Conservation (phyloP, 2,329 filamentous ascomycete genomes). For the Cordyceps javanica region DNA sequence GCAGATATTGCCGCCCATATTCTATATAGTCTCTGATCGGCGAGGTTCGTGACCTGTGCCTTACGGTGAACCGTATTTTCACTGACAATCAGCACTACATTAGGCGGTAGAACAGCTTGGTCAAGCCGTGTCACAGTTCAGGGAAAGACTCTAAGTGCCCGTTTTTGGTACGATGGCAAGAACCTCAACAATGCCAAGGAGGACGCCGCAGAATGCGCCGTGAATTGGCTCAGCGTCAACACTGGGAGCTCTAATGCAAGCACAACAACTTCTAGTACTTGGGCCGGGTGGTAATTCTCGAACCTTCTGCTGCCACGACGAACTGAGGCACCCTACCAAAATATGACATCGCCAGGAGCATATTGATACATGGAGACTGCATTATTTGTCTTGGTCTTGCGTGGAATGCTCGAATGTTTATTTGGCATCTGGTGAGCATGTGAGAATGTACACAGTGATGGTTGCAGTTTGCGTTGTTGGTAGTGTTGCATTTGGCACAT, state of each 20-base stretch:
- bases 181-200: slow-evolving; percentile 84
- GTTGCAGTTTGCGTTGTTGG: not conserved
- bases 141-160: slow-evolving; percentile 59
- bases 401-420: not conserved
- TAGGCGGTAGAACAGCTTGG: slow-evolving; percentile 88
- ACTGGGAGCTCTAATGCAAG: not conserved
- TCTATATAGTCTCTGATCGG: slow-evolving; percentile 62
- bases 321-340: not conserved
- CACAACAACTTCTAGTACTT: not conserved
- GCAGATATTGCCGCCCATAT: slow-evolving; percentile 46
- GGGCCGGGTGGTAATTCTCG: not conserved
- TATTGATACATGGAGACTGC: not conserved
- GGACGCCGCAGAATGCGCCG: slow-evolving; percentile 80
- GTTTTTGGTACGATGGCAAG: slow-evolving; percentile 88
- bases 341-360: not conserved
- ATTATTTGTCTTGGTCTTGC: not conserved
- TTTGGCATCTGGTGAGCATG: not conserved
- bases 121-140: slow-evolving; percentile 72
- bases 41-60: slow-evolving; percentile 43
- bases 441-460: not conserved
- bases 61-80: not conserved
- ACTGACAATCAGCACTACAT: slow-evolving; percentile 14
- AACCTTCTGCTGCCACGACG: not conserved
- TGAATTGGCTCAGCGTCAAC: slow-evolving; percentile 45
- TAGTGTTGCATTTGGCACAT: slow-evolving; percentile 5